Base-by-base conservation (phyloP, 257 asterid species). In the Ehretia macrophylla region DNA sequence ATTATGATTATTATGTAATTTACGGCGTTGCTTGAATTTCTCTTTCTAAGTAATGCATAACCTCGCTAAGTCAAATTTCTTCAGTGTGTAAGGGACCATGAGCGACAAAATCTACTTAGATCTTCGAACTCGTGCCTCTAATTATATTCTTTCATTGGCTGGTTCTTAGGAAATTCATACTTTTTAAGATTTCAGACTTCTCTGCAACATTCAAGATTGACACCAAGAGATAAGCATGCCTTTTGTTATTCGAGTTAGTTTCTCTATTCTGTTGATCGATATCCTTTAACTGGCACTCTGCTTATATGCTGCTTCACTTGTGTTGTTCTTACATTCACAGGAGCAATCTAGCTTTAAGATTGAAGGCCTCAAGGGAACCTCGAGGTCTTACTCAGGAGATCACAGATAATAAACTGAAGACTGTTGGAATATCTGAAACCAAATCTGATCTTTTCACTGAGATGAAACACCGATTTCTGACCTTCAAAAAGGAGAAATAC, bases 401-500 rank as follows among this genome's bases (percentile, higher is more conserved):
- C 58, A 52, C 32, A 14, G 78, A 81, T 45, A 60, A 65, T 59
- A 59, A 66, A 68, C 78, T 76, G 37, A 80, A 67, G 60, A 71
- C 70, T 47, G 46, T 55, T 44, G 79, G n/a, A 22, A 40, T 71
- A 45, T 59, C 67, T 52, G 72, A 72, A 21, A 69, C 73, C 52
- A 81, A 32, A 10, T 32, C 78, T 5, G 77, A 80, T 74, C 72
- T 69, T 68, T 93, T 93, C 80, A 66, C 67, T 79, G 85, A 68
- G 77, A 68, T 87, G 88, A 87, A 63, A 71, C 82, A 76, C 35
- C 80, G 90, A 60, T 93, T 93, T 76, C 84, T 93, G 35, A 76
- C 77, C 76, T 89, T 89, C 82, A 93, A 93, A 55, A 80, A 80
- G 68, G 76, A 93, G 55, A 85, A 75, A 70, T 93, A 85, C 81